Base-by-base conservation (phyloP, 805 yeast species). In the Suhomyces prunicola region DNA sequence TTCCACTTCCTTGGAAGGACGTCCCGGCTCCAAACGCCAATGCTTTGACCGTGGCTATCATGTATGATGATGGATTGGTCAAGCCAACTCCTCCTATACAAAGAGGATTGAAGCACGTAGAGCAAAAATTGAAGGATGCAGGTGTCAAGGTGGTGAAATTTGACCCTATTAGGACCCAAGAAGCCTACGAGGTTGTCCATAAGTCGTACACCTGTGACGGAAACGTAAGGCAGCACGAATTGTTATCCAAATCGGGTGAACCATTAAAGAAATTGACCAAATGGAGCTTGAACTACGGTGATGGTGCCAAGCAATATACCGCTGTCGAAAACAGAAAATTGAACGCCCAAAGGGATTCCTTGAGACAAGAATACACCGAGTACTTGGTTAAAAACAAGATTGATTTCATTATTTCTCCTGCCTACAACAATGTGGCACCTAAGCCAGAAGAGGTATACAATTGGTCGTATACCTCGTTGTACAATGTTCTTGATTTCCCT, bases 401-500 rank as follows among this genome's bases (percentile, higher is more conserved):
- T 47, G 92, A 88, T 62, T 81, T 85, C 61, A 77, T 88, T 54
- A 68, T 88, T 45, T 79, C 87, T 49, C 92, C 93, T 55, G 79
- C 84, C 6, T 83, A 85, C 67, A 81, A 79, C 52, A 86, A 86
- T 57, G 85, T 84, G 48, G 90, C 94, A n/a, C 89, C 90, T 44
- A 78, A 77, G 50, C 82, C 87, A 22, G 81, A 79, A 47, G 75
- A 78, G 49, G 79, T 86, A 6, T 81, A 80, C 66, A 86, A 86
- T 69, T 88, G 94, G 92, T 87, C 92, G 3, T 88, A 88, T 74
- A 87, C 93, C 5, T 72, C 90, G 2, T 76, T 86, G 56, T 88
- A 84, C 81, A 88, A 88, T 70, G 64, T 87, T 53, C 68, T 87
- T 57, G 96, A 88, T 67, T 76, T 82, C 62, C 91, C 96, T 42